These are phyloP conservation scores for Fraxinus paxiana DNA, from an alignment of 305 asterid species.

Conservation along the genomic window DNA sequence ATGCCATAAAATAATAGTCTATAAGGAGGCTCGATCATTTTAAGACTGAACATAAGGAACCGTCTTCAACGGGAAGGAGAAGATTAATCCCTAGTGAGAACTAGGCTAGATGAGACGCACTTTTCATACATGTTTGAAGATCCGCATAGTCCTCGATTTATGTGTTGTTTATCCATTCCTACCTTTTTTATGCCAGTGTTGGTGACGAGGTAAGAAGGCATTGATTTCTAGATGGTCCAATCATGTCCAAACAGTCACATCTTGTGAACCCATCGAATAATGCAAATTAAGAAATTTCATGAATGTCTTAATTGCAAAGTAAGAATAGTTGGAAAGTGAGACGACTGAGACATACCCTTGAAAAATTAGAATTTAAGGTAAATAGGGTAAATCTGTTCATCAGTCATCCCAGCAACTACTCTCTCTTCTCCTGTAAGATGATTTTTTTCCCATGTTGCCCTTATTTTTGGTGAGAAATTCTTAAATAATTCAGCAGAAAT, in stretches of 20 bases:
- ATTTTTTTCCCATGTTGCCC: background rate
- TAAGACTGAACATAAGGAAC: too few species aligned
- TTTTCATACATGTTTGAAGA: too few species aligned
- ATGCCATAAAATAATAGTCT: background rate
- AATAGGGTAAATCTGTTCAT: background rate
- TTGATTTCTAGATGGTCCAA: too few species aligned
- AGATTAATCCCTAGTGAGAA: too few species aligned
- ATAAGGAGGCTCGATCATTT: too few species aligned
- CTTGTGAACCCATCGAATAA: background rate
- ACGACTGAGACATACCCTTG: background rate
- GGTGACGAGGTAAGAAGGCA: too few species aligned
- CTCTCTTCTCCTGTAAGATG: background rate
- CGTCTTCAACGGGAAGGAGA: too few species aligned
- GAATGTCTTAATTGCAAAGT: constrained; percentile 22
- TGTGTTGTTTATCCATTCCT: too few species aligned
- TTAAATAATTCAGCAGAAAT: background rate
- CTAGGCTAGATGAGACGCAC: background rate
- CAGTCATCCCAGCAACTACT: background rate
- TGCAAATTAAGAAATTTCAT: background rate
- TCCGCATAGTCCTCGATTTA: too few species aligned
- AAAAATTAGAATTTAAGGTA: background rate
- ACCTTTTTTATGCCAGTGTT: too few species aligned
- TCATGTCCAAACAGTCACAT: too few species aligned
- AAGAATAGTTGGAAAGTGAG: constrained; percentile 12
- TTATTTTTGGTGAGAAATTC: background rate